Evolutionary conservation across 2,329 filamentous ascomycete genomes (phyloP).

Genomic region (Arthrobotrys pseudoclavata): DNA sequence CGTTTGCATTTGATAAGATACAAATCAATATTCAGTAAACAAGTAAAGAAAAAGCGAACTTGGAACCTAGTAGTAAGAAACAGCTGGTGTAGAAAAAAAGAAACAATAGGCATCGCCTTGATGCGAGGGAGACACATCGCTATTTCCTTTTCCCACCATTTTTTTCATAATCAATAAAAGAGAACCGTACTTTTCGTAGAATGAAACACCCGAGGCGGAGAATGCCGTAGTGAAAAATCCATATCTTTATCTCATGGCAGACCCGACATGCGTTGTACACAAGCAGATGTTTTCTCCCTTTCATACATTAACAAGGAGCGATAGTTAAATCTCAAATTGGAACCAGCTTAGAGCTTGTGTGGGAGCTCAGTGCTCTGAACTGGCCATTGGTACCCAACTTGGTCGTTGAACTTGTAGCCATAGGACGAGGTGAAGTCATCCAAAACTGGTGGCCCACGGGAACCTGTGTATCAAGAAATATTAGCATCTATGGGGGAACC

Average conservation of each 20-base stretch:
- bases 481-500: slow-evolving; percentile 28
- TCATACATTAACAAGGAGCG: neutral
- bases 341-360: slow-evolving; percentile 79
- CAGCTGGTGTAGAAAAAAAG: slow-evolving; percentile 14
- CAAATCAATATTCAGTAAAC: slow-evolving; percentile 46
- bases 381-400: slow-evolving; percentile 95
- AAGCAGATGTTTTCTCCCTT: slow-evolving; percentile 8
- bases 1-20: slow-evolving; percentile 49
- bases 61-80: slow-evolving; percentile 18
- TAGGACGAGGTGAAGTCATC: slow-evolving; percentile 99
- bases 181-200: slow-evolving; percentile 27
- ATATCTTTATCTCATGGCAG: slow-evolving; percentile 29
- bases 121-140: slow-evolving; percentile 3
- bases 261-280: slow-evolving; percentile 18
- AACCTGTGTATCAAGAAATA: slow-evolving; percentile 74
- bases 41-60: slow-evolving; percentile 21
- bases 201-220: slow-evolving; percentile 27
- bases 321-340: neutral
- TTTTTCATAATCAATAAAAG: slow-evolving; percentile 24
- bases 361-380: slow-evolving; percentile 76
- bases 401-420: slow-evolving; percentile 98
- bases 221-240: slow-evolving; percentile 12
- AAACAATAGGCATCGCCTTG: slow-evolving; percentile 5
- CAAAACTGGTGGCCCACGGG: slow-evolving; percentile 92
- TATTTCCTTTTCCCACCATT: neutral